Base-by-base conservation (phyloP, 2,329 filamentous ascomycete genomes). In the Tolypocladium tundrense region DNA sequence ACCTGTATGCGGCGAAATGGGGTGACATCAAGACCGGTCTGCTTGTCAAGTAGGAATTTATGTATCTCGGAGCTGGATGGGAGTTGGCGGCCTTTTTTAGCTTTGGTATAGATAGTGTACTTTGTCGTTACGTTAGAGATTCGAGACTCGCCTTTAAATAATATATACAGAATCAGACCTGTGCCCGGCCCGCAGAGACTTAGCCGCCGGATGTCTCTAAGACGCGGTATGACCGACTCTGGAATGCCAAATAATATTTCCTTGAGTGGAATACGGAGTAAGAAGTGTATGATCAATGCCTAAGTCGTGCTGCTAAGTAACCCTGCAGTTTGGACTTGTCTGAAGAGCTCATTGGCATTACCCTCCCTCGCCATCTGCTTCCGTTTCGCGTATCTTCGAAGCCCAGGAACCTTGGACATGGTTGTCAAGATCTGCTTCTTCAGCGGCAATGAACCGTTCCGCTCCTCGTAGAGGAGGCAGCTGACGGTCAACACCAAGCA, bases 1-100 rank as follows among this genome's bases (percentile, higher is more conserved):
- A 70, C 24, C 62, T 69, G 60, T 67, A 62, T 19, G 62, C 62
- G 8, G 68, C 67, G 2, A 70, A 57, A 37, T 70, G 66, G 67
- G 68, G 68, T 19, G 65, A 69, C 52, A 63, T 69, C 9, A 60
- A 60, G 2, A 65, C 62, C 1, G 66, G 64, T 1, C 16, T 69
- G 24, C 55, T 57, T 2, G 16, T 57, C 55, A 57, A 53, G 21
- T 57, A 53, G 16, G 16, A 33, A 6, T 33, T 33, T 1, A 9
- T 14, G 3, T 27, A 6, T 4, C 13, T 27, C 3, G 21, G 7
- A 7, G 24, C 4, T 14, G 6, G 42, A 7, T 45, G n/a, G 4
- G 21, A 24, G 2, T 27, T 27, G 21, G 21, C 21, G 10, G 4
- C 11, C 42, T 14, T 14, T 45, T 10, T 13, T 16, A 11, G 4